Evolutionary conservation across 441 rosid genomes (phyloP), one percentile per base, ranked within the genome.

Genomic region (Syzygium malaccense): DNA sequence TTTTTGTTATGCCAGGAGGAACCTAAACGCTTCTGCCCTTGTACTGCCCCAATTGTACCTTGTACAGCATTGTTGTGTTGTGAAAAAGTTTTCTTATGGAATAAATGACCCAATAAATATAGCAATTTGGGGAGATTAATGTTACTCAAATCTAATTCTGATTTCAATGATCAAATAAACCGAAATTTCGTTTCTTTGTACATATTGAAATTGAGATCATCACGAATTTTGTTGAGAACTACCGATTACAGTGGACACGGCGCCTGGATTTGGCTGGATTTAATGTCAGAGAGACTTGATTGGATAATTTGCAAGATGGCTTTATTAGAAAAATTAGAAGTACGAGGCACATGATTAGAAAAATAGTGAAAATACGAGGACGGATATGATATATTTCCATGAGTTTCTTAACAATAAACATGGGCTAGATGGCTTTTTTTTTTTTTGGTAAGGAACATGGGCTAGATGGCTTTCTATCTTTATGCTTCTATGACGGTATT

Each of bases 201-300:
- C 4, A 20, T 71, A 5, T 4, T 7, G 0, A 71, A 71, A 71
- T 71, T 14, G 1, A 4, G 49, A 71, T 37, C 20, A 6, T 23
- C 3, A 15, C 0, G 20, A 5, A 64, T 64, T 30, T 18, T 14
- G 9, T 30, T 0, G 1, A 64, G 11, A 64, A 64, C 20, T 15
- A 30, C 9, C 8, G 37, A 64, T 8, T 4, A 3, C 1, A 1
- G 10, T 45, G 48, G 0, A 0, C 0, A 12, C 0, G 3, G 1
- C 1, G 3, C 7, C 0, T 71, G 4, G 0, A 37, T 71, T 37
- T 20, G 48, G 17, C 1, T 71, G 14, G 7, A 6, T 20, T 37
- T 71, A 71, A 71, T 20, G 7, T 2, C 1, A 1, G 2, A 11
- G 17, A 0, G 26, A 37, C 49, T 37, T 25, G 51, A 20, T 37